A percentile compares a stretch with the other conserved stretches of the same genome.
Evolutionary conservation across 164 flowering plant genomes (phyloP).

Genomic region (Aristolochia californica): DNA sequence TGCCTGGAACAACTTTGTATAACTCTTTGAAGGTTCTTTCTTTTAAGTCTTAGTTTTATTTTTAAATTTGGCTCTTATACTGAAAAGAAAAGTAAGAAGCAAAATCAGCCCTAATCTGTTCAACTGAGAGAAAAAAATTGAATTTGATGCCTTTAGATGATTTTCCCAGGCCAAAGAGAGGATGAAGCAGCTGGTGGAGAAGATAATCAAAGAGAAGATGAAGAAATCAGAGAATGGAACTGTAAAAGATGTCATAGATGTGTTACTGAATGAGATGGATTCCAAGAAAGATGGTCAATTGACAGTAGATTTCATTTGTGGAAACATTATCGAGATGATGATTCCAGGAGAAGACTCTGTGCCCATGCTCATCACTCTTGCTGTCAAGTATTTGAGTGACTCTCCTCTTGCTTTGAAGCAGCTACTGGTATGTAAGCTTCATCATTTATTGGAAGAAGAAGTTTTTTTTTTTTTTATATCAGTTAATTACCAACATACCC

Average conservation of each 20-base stretch:
- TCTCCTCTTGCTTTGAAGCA: conserved; percentile 47
- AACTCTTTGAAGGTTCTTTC: conserved; percentile 68
- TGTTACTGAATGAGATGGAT: conserved; percentile 26
- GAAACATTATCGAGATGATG: conserved; percentile 88
- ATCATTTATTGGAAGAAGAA: background rate
- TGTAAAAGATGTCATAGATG: conserved; percentile 47
- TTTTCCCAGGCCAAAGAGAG: conserved; percentile 63
- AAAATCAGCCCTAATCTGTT: too few species aligned
- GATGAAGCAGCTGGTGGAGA: conserved; percentile 43
- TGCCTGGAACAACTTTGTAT: conserved; percentile 73
- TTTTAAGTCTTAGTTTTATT: background rate
- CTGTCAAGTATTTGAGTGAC: conserved; percentile 79
- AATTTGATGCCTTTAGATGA: too few species aligned
- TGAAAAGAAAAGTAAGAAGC: too few species aligned
- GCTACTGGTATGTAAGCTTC: conserved; percentile 46
- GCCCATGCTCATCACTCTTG: conserved; percentile 74
- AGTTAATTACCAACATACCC: too few species aligned
- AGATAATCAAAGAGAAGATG: conserved; percentile 47
- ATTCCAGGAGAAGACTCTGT: conserved; percentile 94
- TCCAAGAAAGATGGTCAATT: conserved; percentile 17
- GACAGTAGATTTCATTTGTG: conserved; percentile 52
- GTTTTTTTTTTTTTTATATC: too few species aligned
- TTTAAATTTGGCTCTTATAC: too few species aligned
- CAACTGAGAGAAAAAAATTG: too few species aligned
- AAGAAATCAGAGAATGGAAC: conserved; percentile 9